phyloP scores from a whole-genome alignment of 2,329 filamentous ascomycete genomes.

The Nemania abortiva region DNA sequence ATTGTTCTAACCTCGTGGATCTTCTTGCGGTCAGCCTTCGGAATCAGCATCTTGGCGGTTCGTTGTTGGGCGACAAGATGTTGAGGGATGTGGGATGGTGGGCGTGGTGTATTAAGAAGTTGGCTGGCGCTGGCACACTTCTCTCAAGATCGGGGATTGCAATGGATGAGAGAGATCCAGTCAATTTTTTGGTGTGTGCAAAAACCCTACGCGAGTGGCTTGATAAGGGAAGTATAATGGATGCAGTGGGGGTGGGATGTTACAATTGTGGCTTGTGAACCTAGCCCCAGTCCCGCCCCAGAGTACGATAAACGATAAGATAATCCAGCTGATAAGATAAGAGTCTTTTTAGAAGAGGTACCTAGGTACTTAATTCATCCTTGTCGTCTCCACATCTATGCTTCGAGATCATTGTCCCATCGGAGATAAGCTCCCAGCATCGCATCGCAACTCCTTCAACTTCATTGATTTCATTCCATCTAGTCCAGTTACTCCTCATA shows the following conservation, averaged over 20 bases:
- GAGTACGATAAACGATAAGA: conserved; percentile 27
- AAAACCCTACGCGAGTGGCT: conserved; percentile 50
- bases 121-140: conserved; percentile 41
- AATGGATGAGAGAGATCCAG: conserved; percentile 48
- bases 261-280: conserved; percentile 40
- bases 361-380: not conserved
- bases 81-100: conserved; percentile 58
- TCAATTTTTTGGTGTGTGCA: conserved; percentile 52
- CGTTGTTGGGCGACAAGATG: conserved; percentile 61
- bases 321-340: not conserved
- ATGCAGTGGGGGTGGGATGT: conserved; percentile 33
- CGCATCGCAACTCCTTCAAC: conserved; percentile 32
- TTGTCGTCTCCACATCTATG: not conserved
- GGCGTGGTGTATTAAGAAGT: conserved; percentile 46
- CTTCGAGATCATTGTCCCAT: not conserved
- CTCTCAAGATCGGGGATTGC: conserved; percentile 41
- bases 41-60: conserved; percentile 89
- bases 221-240: conserved; percentile 43
- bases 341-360: not conserved
- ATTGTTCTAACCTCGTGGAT: conserved; percentile 80
- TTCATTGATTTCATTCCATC: conserved; percentile 42
- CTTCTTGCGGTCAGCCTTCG: conserved; percentile 99
- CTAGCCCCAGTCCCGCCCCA: not conserved
- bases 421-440: conserved; percentile 17
- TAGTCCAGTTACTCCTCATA: not conserved